Base-by-base conservation (phyloP, 1,284 basidiomycete species). In the Cystobasidium slooffiae region DNA sequence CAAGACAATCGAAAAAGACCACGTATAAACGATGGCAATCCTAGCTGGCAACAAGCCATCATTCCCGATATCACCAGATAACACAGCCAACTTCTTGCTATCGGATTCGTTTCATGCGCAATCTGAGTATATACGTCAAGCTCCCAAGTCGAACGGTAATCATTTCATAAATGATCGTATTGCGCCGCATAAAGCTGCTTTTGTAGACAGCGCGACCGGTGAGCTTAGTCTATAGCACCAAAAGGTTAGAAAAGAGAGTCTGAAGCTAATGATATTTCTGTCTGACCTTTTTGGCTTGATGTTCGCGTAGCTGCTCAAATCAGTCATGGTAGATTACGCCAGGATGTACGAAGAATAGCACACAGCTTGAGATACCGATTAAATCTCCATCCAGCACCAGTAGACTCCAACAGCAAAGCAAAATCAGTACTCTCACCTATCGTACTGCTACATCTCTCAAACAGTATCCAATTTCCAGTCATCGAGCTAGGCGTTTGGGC, bases 361-460 rank as follows among this genome's bases (percentile, higher is more conserved):
- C 16, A 39, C 18, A 55, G 68, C 24, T 58, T 70, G 31, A 56
- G 58, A 39, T 44, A 52, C n/a, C 37, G 56, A 53, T 47, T 70
- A 9, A 20, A 70, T 9, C 59, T 70, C 18, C 47, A 62, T 6
- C 68, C 55, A 18, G 46, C 59, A 6, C 58, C 68, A 16, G 39
- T 16, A 18, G 58, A n/a, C 24, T 20, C 49, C 1, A 51, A 53
- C n/a, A 37, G 24, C 20, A 22, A 16, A 16, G n/a, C n/a, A 37
- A 52, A 73, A 39, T 47, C 70, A 14, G 46, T 73, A 49, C 24
- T 73, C 10, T 73, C 70, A n/a, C 62, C 61, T 12, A 52, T 73
- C 41, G 63, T 83, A 2, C 77, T 84, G 16, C 72, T 84, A 6
- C 82, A 83, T 75, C 77, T 84, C 1, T 81, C 83, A 74, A 84